These are phyloP conservation scores for Cyclostephanos invisitatus DNA, from an alignment of 108 stramenopile species.

Conservation along the genomic window DNA sequence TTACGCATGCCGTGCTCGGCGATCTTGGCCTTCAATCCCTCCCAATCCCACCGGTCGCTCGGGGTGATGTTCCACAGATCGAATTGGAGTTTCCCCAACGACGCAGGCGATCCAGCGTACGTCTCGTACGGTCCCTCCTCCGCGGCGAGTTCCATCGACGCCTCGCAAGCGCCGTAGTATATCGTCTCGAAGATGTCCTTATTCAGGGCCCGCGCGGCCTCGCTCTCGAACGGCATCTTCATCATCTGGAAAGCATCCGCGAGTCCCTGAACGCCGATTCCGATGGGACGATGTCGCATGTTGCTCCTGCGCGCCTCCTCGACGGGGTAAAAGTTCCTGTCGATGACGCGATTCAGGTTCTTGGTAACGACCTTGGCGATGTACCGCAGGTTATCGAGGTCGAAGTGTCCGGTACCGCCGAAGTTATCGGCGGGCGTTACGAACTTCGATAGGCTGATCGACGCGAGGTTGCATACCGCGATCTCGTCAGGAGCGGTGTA, in stretches of 20 bases:
- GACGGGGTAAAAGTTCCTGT: conserved; percentile 98
- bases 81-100: conserved; percentile 95
- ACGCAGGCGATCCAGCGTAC: conserved; percentile 93
- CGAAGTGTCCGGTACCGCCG: conserved; percentile 62
- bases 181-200: conserved; percentile 99
- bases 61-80: conserved; percentile 97
- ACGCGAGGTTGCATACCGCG: conserved; percentile 99
- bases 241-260: conserved; percentile 97
- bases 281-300: conserved; percentile 98
- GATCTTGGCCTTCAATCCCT: conserved; percentile 82
- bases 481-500: conserved; percentile 98
- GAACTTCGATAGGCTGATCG: conserved; percentile 93
- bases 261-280: conserved; percentile 99
- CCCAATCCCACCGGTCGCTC: conserved; percentile 94
- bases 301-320: conserved; percentile 86
- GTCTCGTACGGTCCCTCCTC: conserved; percentile 93
- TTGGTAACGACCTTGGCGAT: conserved; percentile 93
- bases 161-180: conserved; percentile 96
- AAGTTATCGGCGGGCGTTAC: conserved; percentile 66
- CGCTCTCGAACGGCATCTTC: conserved; percentile 93
- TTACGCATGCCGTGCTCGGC: conserved; percentile 94
- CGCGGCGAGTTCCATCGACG: conserved; percentile 92
- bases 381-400: conserved; percentile 84
- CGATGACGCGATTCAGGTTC: conserved; percentile 99
- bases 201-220: conserved; percentile 87